Evolutionary conservation across 1,284 basidiomycete species (phyloP), one percentile per base, ranked within the genome.

Genomic region (Ceratobasidium sp.): DNA sequence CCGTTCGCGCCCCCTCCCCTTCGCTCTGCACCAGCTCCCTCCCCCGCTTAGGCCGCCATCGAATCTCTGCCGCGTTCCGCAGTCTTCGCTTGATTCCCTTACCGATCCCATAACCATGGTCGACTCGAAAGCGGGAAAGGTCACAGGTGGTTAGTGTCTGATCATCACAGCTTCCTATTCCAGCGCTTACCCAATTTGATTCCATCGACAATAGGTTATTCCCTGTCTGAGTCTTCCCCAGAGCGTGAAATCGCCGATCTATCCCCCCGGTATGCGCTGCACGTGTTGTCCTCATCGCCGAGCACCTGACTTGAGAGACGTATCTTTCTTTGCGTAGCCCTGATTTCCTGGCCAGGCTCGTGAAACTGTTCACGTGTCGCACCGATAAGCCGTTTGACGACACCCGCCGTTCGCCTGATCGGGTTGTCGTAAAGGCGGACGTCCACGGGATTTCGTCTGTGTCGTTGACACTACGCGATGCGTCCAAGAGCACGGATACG

Each of bases 311-410:
- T n/a, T 52, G 50, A 26, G 50, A 8, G 16, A 46, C 14, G 14
- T 62, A 18, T 48, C 18, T 48, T 10, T 61, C 14, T 16, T 6
- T 34, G 3, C 55, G 39, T 30, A 67, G 64, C 48, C 39, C 64
- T 23, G 64, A 67, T 41, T 53, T 67, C 23, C 41, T 67, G 32
- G 39, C 34, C 34, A 67, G 36, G 52, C 36, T 67, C 34, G 64
- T 67, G 64, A 67, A 57, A 43, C 64, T 67, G 30, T 32, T 67
- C 12, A 48, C 34, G 16, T 52, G 32, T 46, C 64, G 48, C 34
- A 26, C 34, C 36, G n/a, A 26, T 52, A 55, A 55, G 50, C 4
- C 50, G 34, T 39, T 53, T 26, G 34, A 28, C 36, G 64, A 67
- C n/a, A 14, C 36, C 16, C 28, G 46, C 26, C 26, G 64, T 30